A percentile compares a stretch with the other conserved stretches of the same genome.
Evolutionary conservation across 176 grass and related monocot genomes (phyloP).

Genomic region (Luzula sylvatica): DNA sequence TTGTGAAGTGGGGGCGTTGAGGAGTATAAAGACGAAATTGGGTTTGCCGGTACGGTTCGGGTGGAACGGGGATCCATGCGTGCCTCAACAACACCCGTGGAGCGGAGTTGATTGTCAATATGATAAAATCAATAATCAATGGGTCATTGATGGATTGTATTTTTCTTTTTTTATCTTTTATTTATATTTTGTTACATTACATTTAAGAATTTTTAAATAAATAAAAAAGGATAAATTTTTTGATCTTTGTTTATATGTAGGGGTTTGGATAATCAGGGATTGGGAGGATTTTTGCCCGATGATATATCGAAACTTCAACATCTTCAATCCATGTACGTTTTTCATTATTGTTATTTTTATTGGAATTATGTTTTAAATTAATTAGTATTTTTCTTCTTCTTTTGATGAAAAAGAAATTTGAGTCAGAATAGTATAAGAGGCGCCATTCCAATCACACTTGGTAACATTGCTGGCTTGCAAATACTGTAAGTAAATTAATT

Average conservation of each 20-base stretch:
- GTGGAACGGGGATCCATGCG: constrained; percentile 94
- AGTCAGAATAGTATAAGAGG: constrained; percentile 81
- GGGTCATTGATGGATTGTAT: constrained; percentile 92
- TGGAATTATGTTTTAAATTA: background rate
- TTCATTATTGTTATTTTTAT: background rate
- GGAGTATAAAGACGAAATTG: constrained; percentile 54
- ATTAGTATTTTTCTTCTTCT: background rate
- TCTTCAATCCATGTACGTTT: constrained; percentile 78
- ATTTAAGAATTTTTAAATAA: background rate
- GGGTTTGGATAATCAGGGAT: constrained; percentile 93
- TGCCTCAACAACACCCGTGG: constrained; percentile 97
- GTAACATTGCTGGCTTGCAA: constrained; percentile 56
- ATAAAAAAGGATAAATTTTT: background rate
- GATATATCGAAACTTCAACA: constrained; percentile 68
- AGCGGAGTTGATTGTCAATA: constrained; percentile 87
- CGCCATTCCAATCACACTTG: constrained; percentile 58
- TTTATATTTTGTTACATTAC: background rate
- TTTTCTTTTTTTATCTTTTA: constrained; percentile 43
- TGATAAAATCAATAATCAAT: constrained; percentile 46
- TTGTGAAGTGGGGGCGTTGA: constrained; percentile 49
- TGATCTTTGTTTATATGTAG: constrained; percentile 28
- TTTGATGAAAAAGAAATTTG: constrained; percentile 58
- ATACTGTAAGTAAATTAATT: constrained; percentile 56
- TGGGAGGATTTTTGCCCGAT: constrained; percentile 61
- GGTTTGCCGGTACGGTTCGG: constrained; percentile 83